These are phyloP conservation scores for Urochloa ruziziensis DNA, from an alignment of 176 grass and related monocot genomes.

Conservation along the genomic window DNA sequence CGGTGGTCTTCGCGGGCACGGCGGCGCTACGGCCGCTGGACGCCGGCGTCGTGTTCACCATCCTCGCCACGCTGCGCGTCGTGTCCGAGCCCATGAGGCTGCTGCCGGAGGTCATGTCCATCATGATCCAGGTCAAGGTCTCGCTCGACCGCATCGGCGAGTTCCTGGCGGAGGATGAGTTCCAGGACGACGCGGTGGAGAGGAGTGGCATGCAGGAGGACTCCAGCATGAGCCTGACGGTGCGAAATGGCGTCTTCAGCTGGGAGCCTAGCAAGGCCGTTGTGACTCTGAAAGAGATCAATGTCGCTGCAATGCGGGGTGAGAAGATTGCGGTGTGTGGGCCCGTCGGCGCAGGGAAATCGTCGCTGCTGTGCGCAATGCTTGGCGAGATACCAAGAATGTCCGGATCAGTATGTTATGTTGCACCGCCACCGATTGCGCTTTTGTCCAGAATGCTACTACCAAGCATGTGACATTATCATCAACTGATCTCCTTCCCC, in stretches of 20 bases:
- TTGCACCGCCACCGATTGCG: not conserved
- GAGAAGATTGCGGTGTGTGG: constrained; percentile 79
- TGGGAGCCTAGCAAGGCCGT: constrained; percentile 51
- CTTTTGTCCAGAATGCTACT: not conserved
- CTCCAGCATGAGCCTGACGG: constrained; percentile 24
- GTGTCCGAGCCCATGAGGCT: constrained; percentile 74
- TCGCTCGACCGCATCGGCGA: constrained; percentile 62
- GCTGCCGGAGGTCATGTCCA: constrained; percentile 75
- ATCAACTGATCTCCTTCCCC: not conserved
- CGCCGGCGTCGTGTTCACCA: constrained; percentile 74
- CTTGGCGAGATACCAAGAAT: constrained; percentile 82
- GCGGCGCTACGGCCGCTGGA: constrained; percentile 46
- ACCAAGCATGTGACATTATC: not conserved
- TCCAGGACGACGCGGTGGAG: constrained; percentile 52
- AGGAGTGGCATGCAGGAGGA: not conserved
- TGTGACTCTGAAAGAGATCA: constrained; percentile 50
- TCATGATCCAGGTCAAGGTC: constrained; percentile 89
- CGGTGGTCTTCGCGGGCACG: constrained; percentile 56
- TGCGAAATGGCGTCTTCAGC: constrained; percentile 52
- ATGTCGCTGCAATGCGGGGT: constrained; percentile 21
- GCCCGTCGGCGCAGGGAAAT: constrained; percentile 70
- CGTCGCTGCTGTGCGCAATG: constrained; percentile 52
- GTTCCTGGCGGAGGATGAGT: constrained; percentile 77
- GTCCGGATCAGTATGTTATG: constrained; percentile 70
- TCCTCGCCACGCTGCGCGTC: constrained; percentile 74